Evolutionary conservation across 176 grass and related monocot genomes (phyloP).

Genomic region (Carex myosuroides): DNA sequence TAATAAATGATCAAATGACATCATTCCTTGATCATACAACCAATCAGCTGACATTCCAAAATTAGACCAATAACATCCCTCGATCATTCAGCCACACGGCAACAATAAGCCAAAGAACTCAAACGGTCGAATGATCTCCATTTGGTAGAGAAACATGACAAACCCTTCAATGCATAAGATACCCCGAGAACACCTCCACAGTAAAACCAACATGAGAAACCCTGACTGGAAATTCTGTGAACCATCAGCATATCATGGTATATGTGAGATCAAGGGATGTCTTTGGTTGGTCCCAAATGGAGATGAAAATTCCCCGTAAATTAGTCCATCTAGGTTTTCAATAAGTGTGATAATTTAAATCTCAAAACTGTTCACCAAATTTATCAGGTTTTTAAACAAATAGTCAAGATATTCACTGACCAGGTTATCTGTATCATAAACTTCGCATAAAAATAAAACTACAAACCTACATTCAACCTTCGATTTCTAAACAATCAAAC

Average conservation of each 20-base stretch:
- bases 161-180: neutral
- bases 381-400: neutral
- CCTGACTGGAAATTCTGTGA: neutral
- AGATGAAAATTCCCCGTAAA: neutral
- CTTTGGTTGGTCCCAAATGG: neutral
- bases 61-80: conserved; percentile 2
- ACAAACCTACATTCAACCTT: conserved; percentile 3
- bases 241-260: neutral
- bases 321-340: neutral
- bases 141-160: neutral
- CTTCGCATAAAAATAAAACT: neutral
- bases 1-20: conserved; percentile 1
- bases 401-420: neutral
- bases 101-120: neutral
- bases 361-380: neutral
- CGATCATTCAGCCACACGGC: neutral
- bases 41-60: neutral
- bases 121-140: neutral
- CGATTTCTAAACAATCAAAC: neutral
- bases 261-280: neutral
- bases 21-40: neutral
- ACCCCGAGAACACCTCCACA: neutral
- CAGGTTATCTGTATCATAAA: neutral
- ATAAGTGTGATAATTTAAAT: neutral
- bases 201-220: neutral